Evolutionary conservation across 2,329 filamentous ascomycete species (phyloP).

Genomic region (Apiospora hydei): DNA sequence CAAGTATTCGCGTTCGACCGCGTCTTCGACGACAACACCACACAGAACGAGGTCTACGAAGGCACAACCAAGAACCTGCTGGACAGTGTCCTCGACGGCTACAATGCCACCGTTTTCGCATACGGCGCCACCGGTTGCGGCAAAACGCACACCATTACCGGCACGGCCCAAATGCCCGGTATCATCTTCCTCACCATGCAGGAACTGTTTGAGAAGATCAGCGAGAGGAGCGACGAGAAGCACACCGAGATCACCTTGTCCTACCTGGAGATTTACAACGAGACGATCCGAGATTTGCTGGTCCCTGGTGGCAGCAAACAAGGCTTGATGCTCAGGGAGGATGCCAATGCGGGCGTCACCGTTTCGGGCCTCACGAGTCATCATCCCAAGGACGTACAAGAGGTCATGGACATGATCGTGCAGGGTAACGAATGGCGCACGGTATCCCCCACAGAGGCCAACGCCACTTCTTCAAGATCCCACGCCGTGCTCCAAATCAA

Average conservation of each 20-base stretch:
- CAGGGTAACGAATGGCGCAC: slow-evolving; percentile 93
- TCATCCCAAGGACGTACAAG: slow-evolving; percentile 86
- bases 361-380: slow-evolving; percentile 92
- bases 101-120: slow-evolving; percentile 98
- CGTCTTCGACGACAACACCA: slow-evolving; percentile 94
- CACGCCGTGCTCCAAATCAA: slow-evolving; percentile 98
- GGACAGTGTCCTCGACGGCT: slow-evolving; percentile 94
- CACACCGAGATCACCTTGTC: slow-evolving; percentile 89
- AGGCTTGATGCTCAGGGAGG: slow-evolving; percentile 90
- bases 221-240: slow-evolving; percentile 86
- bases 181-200: slow-evolving; percentile 99
- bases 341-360: slow-evolving; percentile 90
- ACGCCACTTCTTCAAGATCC: slow-evolving; percentile 95
- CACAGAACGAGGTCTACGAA: slow-evolving; percentile 94
- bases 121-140: slow-evolving; percentile 98
- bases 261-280: slow-evolving; percentile 98
- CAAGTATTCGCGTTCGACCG: slow-evolving; percentile 97
- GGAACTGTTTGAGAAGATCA: slow-evolving; percentile 95
- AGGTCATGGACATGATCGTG: slow-evolving; percentile 99
- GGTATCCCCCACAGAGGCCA: slow-evolving; percentile 95
- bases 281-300: slow-evolving; percentile 94
- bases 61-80: slow-evolving; percentile 88
- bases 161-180: slow-evolving; percentile 88
- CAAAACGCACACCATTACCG: slow-evolving; percentile 97
- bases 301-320: slow-evolving; percentile 84